Conservation (phyloP, 495 filamentous ascomycete genomes). For the Podospora bellae-mahoneyi region DNA sequence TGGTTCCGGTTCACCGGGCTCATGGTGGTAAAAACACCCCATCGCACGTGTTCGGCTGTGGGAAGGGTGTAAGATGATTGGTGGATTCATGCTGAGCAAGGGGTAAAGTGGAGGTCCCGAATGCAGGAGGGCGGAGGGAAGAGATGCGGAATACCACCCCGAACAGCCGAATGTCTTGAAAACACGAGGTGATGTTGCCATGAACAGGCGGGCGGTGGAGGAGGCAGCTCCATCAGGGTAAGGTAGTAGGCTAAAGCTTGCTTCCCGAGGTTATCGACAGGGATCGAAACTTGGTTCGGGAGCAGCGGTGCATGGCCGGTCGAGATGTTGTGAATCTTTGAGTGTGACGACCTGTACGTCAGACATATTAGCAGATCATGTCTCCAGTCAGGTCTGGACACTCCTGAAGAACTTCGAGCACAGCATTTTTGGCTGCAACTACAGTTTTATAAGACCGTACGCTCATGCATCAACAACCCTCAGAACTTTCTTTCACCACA, state of each 20-base stretch:
- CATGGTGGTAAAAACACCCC: conserved; percentile 13
- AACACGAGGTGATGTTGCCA: neutral
- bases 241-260: conserved; percentile 2
- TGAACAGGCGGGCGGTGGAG: neutral
- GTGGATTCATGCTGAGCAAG: conserved; percentile 22
- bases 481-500: too few species aligned
- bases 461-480: too few species aligned
- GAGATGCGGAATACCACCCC: conserved; percentile 27
- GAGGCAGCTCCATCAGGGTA: neutral
- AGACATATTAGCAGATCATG: too few species aligned
- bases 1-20: conserved; percentile 17
- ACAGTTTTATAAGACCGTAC: too few species aligned
- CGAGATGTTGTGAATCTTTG: too few species aligned
- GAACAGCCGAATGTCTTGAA: conserved; percentile 25
- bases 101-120: conserved; percentile 16
- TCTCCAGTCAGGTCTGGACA: too few species aligned
- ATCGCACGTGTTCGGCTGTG: neutral
- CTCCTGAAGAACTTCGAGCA: too few species aligned
- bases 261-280: neutral
- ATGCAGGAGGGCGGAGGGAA: conserved; percentile 37
- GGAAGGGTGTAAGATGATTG: conserved; percentile 29
- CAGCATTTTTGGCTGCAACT: too few species aligned
- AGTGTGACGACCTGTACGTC: too few species aligned
- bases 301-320: neutral
- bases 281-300: neutral